These are phyloP conservation scores for Naganishia antarctica DNA, from an alignment of 768 basidiomycete species.

Conservation along the genomic window DNA sequence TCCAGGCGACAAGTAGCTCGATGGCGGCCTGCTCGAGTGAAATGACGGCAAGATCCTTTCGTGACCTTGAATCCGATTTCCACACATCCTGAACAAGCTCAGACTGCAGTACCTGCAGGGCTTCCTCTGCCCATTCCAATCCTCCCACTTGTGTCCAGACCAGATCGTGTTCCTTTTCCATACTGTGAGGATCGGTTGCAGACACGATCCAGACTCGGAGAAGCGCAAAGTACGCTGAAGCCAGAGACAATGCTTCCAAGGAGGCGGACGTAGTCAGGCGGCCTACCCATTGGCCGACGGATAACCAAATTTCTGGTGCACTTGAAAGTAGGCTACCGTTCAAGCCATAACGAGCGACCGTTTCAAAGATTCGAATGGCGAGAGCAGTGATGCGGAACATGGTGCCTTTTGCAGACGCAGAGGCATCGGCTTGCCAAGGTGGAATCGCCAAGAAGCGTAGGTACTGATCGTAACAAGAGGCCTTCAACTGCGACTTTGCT, in stretches of 20 bases:
- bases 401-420: slow-evolving; percentile 44
- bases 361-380: slow-evolving; percentile 62
- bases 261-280: neutral
- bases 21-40: slow-evolving; percentile 49
- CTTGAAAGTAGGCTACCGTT: slow-evolving; percentile 52
- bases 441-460: slow-evolving; percentile 66
- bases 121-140: slow-evolving; percentile 68
- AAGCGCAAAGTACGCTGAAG: slow-evolving; percentile 58
- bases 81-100: neutral
- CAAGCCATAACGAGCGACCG: slow-evolving; percentile 72
- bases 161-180: slow-evolving; percentile 78
- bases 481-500: slow-evolving; percentile 2
- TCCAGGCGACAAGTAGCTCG: slow-evolving; percentile 62
- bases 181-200: slow-evolving; percentile 83
- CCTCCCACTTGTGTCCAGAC: slow-evolving; percentile 80
- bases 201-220: slow-evolving; percentile 71
- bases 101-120: slow-evolving; percentile 21
- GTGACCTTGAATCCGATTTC: slow-evolving; percentile 37
- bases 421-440: slow-evolving; percentile 50
- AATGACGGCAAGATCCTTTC: neutral
- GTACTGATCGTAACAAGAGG: slow-evolving; percentile 56
- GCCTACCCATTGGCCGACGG: slow-evolving; percentile 14
- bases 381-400: slow-evolving; percentile 53
- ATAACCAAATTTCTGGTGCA: slow-evolving; percentile 16
- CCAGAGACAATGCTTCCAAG: slow-evolving; percentile 52